Percentiles rank a stretch among this genome's conserved stretches.
Evolutionary conservation across 1,139 yeast genomes (phyloP).

Genomic region (Pichia sp.): DNA sequence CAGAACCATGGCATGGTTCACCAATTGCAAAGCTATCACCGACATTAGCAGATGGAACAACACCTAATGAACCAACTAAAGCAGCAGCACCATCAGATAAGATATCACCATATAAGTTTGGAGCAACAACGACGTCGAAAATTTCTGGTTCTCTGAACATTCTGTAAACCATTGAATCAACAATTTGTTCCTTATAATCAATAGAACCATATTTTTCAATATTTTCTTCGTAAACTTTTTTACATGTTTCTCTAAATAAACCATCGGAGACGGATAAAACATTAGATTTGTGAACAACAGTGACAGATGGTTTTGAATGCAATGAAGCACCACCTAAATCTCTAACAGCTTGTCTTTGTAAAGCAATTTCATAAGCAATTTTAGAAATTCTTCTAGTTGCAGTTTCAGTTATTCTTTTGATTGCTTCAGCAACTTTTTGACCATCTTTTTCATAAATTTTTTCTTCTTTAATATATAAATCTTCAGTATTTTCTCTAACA

Average conservation of each 20-base stretch:
- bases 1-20: constrained; percentile 98
- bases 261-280: constrained; percentile 92
- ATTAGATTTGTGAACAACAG: constrained; percentile 94
- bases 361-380: constrained; percentile 87
- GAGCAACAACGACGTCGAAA: constrained; percentile 97
- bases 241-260: constrained; percentile 87
- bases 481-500: constrained; percentile 98
- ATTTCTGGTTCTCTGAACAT: constrained; percentile 97
- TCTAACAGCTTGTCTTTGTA: constrained; percentile 80
- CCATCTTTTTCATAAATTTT: constrained; percentile 69
- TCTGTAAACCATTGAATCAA: constrained; percentile 97
- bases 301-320: constrained; percentile 61
- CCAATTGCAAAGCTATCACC: constrained; percentile 96
- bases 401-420: constrained; percentile 84
- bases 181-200: constrained; percentile 86
- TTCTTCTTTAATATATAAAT: constrained; percentile 91
- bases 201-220: constrained; percentile 50
- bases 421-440: constrained; percentile 90
- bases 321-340: constrained; percentile 51
- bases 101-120: constrained; percentile 95
- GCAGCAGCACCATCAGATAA: constrained; percentile 99
- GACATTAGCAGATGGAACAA: constrained; percentile 96
- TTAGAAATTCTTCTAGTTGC: constrained; percentile 84
- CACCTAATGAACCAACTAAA: constrained; percentile 94
- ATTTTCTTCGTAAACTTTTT: constrained; percentile 65